phyloP scores from a whole-genome alignment of 2,329 filamentous ascomycete genomes.

The Colletotrichum truncatum region DNA sequence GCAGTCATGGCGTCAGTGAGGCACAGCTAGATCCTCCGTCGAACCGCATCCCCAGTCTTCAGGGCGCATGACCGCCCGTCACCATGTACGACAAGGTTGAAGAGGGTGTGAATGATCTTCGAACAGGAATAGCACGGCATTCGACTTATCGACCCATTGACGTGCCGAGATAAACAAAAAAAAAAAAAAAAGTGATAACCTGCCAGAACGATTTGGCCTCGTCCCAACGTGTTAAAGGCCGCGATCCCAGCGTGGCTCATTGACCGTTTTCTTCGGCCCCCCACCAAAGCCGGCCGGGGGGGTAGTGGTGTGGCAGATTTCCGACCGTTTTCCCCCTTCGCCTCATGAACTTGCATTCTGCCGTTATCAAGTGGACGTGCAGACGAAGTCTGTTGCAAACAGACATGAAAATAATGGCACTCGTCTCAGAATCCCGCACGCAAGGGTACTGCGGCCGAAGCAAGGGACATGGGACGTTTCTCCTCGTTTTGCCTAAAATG shows the following conservation, averaged over 20 bases:
- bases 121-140: slow-evolving; percentile 7
- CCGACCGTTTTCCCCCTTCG: slow-evolving; percentile 3
- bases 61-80: slow-evolving; percentile 18
- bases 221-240: slow-evolving; percentile 8
- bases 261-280: slow-evolving; percentile 1
- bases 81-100: not conserved
- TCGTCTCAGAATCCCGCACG: slow-evolving; percentile 22
- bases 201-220: slow-evolving; percentile 7
- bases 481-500: slow-evolving; percentile 15
- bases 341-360: not conserved
- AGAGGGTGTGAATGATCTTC: slow-evolving; percentile 17
- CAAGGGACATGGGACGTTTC: not conserved
- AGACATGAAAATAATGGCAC: not conserved
- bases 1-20: not conserved
- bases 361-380: slow-evolving; percentile 23
- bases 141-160: slow-evolving; percentile 13
- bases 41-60: slow-evolving; percentile 7
- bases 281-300: slow-evolving; percentile 7
- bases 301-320: not conserved
- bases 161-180: not conserved
- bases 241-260: not conserved
- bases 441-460: slow-evolving; percentile 21
- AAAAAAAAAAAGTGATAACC: not conserved
- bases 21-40: slow-evolving; percentile 19
- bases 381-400: slow-evolving; percentile 12